phyloP scores from a whole-genome alignment of 2,329 filamentous ascomycete genomes.

The Leptographium lundbergii region DNA sequence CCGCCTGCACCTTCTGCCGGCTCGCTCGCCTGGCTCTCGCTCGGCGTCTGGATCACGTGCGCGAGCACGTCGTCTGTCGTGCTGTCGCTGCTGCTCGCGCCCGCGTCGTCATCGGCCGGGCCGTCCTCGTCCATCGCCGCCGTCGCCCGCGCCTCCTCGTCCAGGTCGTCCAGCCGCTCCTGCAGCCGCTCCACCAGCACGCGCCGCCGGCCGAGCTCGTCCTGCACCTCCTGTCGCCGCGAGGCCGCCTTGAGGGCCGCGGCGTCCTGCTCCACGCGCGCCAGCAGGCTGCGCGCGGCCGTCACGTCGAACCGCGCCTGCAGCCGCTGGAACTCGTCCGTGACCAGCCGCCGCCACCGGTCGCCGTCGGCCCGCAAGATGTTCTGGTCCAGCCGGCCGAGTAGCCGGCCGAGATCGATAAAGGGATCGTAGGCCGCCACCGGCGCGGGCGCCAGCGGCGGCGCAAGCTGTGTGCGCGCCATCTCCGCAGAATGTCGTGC shows the following conservation, averaged over 20 bases:
- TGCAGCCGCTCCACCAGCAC: slow-evolving; percentile 53
- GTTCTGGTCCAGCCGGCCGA: slow-evolving; percentile 51
- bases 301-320: slow-evolving; percentile 54
- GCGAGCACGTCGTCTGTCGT: slow-evolving; percentile 33
- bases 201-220: slow-evolving; percentile 51
- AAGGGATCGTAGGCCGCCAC: slow-evolving; percentile 20
- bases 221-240: slow-evolving; percentile 47
- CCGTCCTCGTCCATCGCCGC: slow-evolving; percentile 20
- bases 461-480: slow-evolving; percentile 1
- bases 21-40: slow-evolving; percentile 13
- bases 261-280: slow-evolving; percentile 58
- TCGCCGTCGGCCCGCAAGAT: slow-evolving; percentile 51
- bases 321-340: slow-evolving; percentile 53
- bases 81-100: slow-evolving; percentile 23
- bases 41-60: slow-evolving; percentile 41
- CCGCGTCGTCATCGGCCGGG: slow-evolving; percentile 22
- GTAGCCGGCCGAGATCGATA: slow-evolving; percentile 48
- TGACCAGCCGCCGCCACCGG: slow-evolving; percentile 41
- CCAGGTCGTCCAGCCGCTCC: slow-evolving; percentile 54
- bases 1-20: no score
- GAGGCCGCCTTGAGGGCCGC: slow-evolving; percentile 35
- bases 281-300: slow-evolving; percentile 55
- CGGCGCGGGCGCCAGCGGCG: slow-evolving; percentile 3
- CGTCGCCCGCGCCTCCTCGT: slow-evolving; percentile 37
- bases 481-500: neutral